phyloP scores from a whole-genome alignment of 2,329 filamentous ascomycete genomes.

The Sporothrix euskadiensis region DNA sequence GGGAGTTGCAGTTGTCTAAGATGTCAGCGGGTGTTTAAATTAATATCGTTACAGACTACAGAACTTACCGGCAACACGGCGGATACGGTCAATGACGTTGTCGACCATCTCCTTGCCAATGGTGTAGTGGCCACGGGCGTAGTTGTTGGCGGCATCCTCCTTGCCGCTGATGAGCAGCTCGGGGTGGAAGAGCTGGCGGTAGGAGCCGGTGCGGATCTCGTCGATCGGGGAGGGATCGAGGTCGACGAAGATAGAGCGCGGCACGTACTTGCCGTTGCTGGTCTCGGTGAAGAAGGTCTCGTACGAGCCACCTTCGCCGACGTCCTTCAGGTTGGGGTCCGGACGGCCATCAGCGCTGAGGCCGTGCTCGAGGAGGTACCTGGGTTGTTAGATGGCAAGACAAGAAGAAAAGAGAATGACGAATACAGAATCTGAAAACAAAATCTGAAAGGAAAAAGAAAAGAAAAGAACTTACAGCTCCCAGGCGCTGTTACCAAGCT shows the following conservation, averaged over 20 bases:
- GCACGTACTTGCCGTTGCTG: conserved; percentile 69
- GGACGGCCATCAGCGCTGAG: conserved; percentile 65
- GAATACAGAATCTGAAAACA: not conserved
- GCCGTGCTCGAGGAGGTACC: conserved; percentile 72
- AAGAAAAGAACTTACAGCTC: conserved; percentile 60
- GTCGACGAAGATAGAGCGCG: conserved; percentile 71
- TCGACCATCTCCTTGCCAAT: conserved; percentile 77
- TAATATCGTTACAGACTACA: no score
- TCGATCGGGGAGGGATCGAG: conserved; percentile 72
- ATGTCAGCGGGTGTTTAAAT: not conserved
- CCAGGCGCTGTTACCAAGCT: conserved; percentile 75
- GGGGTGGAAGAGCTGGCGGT: conserved; percentile 71
- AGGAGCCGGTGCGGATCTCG: conserved; percentile 68
- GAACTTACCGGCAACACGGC: conserved; percentile 64
- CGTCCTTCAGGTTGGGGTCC: conserved; percentile 60
- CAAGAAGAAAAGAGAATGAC: conserved; percentile 24
- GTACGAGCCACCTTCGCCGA: conserved; percentile 63
- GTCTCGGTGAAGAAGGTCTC: conserved; percentile 76
- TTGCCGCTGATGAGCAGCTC: conserved; percentile 72
- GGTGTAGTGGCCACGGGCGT: conserved; percentile 74
- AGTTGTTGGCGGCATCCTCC: conserved; percentile 77
- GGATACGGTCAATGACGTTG: conserved; percentile 67
- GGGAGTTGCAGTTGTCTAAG: conserved; percentile 69
- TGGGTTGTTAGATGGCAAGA: conserved; percentile 39
- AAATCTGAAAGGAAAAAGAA: not conserved